phyloP scores from a whole-genome alignment of 2,329 filamentous ascomycete species.

The Aureobasidium sp. region DNA sequence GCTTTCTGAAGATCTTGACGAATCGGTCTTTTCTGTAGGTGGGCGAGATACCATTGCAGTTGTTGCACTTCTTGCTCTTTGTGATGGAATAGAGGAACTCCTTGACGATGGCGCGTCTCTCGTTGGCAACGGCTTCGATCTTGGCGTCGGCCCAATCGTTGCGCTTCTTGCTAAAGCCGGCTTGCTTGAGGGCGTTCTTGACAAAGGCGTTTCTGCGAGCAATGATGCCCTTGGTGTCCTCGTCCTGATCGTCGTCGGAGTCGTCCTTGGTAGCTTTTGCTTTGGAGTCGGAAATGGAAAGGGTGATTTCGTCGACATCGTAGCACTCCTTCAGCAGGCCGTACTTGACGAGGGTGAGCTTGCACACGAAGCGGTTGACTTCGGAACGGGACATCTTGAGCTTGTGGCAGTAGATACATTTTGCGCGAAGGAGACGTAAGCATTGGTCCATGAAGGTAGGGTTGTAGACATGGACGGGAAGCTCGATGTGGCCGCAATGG shows the following conservation, averaged over 20 bases:
- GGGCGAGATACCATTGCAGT: slow-evolving; percentile 65
- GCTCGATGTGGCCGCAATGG: slow-evolving; percentile 89
- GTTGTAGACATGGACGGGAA: slow-evolving; percentile 90
- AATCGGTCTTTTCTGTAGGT: slow-evolving; percentile 82
- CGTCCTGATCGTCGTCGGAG: slow-evolving; percentile 56
- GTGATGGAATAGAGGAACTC: slow-evolving; percentile 72
- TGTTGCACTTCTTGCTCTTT: slow-evolving; percentile 61
- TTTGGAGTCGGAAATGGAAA: slow-evolving; percentile 25
- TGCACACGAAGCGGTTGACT: slow-evolving; percentile 73
- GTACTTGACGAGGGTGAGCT: slow-evolving; percentile 76
- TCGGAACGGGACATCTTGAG: slow-evolving; percentile 72
- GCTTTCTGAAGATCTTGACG: slow-evolving; percentile 88
- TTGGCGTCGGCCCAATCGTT: slow-evolving; percentile 53
- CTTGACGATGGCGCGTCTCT: slow-evolving; percentile 68
- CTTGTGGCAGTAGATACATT: slow-evolving; percentile 85
- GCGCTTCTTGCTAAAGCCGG: slow-evolving; percentile 40
- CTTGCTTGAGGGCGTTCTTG: slow-evolving; percentile 59
- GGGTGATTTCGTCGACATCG: slow-evolving; percentile 42
- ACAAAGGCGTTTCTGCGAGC: slow-evolving; percentile 61
- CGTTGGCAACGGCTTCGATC: slow-evolving; percentile 75
- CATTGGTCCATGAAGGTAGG: slow-evolving; percentile 95
- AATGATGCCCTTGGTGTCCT: slow-evolving; percentile 50
- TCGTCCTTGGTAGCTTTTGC: slow-evolving; percentile 34
- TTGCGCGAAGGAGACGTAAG: slow-evolving; percentile 73
- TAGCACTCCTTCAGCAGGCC: slow-evolving; percentile 67